Conservation (phyloP, 768 basidiomycete species). For the Trametes maxima region DNA sequence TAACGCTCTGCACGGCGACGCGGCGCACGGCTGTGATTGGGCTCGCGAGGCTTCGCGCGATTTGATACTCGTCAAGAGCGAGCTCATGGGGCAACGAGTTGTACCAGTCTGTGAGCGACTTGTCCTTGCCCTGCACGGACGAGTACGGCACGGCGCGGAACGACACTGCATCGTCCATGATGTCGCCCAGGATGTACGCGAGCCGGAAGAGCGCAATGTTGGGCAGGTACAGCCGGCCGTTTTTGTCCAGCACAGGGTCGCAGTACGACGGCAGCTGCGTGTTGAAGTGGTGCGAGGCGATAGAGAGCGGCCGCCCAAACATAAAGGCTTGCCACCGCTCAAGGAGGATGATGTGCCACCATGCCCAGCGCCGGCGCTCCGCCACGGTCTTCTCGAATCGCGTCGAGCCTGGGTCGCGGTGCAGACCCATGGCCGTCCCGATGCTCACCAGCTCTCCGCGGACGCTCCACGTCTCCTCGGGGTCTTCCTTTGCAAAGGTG, state of each 20-base stretch:
- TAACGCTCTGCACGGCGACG: slow-evolving; percentile 78
- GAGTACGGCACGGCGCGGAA: slow-evolving; percentile 75
- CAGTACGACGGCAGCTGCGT: slow-evolving; percentile 74
- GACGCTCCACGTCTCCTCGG: slow-evolving; percentile 80
- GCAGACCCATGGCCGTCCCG: slow-evolving; percentile 80
- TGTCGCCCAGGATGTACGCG: slow-evolving; percentile 80
- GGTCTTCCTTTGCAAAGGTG: slow-evolving; percentile 70
- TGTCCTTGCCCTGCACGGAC: slow-evolving; percentile 71
- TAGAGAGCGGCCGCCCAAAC: slow-evolving; percentile 76
- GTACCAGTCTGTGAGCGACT: slow-evolving; percentile 72
- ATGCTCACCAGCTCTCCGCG: slow-evolving; percentile 74
- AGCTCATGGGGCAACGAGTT: slow-evolving; percentile 75
- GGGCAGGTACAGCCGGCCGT: slow-evolving; percentile 65
- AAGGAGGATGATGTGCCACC: slow-evolving; percentile 86
- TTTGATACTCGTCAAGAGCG: slow-evolving; percentile 73
- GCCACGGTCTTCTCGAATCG: slow-evolving; percentile 68
- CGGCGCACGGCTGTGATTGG: slow-evolving; percentile 59
- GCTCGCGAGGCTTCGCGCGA: slow-evolving; percentile 73
- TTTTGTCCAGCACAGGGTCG: slow-evolving; percentile 63
- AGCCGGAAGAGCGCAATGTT: slow-evolving; percentile 76
- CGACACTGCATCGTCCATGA: slow-evolving; percentile 84
- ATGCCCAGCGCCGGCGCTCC: slow-evolving; percentile 83
- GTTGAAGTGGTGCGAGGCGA: slow-evolving; percentile 83
- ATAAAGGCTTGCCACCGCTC: slow-evolving; percentile 90
- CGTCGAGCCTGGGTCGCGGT: slow-evolving; percentile 84